Evolutionary conservation across 805 yeast species (phyloP), one percentile per base, ranked within the genome.

Genomic region (Starmerella powellii): DNA sequence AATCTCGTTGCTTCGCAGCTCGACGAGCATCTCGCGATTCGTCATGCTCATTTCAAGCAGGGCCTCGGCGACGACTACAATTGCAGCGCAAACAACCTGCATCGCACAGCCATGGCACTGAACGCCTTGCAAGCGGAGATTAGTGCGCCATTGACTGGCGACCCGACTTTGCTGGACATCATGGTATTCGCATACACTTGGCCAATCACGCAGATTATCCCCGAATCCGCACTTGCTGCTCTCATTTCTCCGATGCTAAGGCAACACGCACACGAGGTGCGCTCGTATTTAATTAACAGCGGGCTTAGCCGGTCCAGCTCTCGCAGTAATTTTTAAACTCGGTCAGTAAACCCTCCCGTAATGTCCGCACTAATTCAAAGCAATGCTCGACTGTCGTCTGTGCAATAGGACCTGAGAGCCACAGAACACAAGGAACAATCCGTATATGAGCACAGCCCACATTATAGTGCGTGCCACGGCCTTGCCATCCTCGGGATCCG

Each of bases 381-480:
- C 78, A 50, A 85, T 80, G 50, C 85, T 67, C 40, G 72, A 70
- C 56, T 78, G 78, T 59, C 78, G 77, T 52, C 68, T 73, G 57
- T 58, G 77, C 67, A 52, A 78, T 54, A 71, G 63, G 17, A 85
- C 74, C 63, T 88, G 97, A 52, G 76, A 76, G 3, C 96, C 97
- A 62, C 97, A 88, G 64, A 87, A 88, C 26, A 79, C 65, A 55
- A 91, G 80, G 70, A 86, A 85, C 26, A 67, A 70, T 43, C 76
- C 63, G 61, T 88, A 88, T 10, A 88, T 86, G 44, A 80, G 59
- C 8, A 87, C 95, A 20, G 97, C 95, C 38, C 86, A 79, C 64
- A 80, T 80, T 20, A 88, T 79, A 3, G 97, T 91, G 51, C 74
- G 74, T 23, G 97, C 95, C 31, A 88, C 97, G 24, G 91, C 94